Percentiles rank a stretch among this genome's conserved stretches.
phyloP scores from a whole-genome alignment of 257 asterid species.

The Prunella vulgaris region DNA sequence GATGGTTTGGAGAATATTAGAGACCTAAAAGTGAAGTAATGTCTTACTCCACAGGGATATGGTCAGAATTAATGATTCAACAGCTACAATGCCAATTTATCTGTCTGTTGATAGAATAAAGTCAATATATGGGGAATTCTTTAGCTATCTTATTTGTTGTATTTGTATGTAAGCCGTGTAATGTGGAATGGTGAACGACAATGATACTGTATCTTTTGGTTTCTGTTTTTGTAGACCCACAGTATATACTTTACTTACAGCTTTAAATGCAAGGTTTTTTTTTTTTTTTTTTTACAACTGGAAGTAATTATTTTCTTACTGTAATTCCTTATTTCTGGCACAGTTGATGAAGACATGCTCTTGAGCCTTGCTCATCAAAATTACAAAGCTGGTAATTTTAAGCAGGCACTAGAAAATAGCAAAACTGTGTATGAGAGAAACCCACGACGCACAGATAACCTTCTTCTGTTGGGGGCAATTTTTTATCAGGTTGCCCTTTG shows the following conservation, averaged over 20 bases:
- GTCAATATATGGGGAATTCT: neutral
- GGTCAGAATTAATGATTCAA: neutral
- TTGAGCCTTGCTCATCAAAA: slow-evolving; percentile 88
- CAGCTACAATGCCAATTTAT: neutral
- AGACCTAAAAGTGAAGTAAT: neutral
- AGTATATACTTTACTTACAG: neutral
- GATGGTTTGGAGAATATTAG: neutral
- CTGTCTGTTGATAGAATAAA: neutral
- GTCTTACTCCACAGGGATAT: neutral
- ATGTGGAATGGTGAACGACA: neutral
- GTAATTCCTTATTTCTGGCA: slow-evolving; percentile 19
- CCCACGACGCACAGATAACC: slow-evolving; percentile 88
- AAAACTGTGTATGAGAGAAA: slow-evolving; percentile 78
- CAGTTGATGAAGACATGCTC: slow-evolving; percentile 85
- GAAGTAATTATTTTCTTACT: neutral
- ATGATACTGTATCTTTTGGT: neutral
- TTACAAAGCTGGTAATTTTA: slow-evolving; percentile 80
- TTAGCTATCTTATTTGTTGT: neutral
- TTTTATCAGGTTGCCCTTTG: slow-evolving; percentile 72
- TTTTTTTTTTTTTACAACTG: neutral
- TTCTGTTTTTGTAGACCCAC: slow-evolving; percentile 4
- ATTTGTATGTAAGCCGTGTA: slow-evolving; percentile 1
- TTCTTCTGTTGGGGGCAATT: slow-evolving; percentile 88
- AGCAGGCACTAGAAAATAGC: slow-evolving; percentile 90
- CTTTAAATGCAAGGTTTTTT: neutral